These are phyloP conservation scores for Aspergillus avenaceus DNA, from an alignment of 495 filamentous ascomycete species.

Conservation along the genomic window DNA sequence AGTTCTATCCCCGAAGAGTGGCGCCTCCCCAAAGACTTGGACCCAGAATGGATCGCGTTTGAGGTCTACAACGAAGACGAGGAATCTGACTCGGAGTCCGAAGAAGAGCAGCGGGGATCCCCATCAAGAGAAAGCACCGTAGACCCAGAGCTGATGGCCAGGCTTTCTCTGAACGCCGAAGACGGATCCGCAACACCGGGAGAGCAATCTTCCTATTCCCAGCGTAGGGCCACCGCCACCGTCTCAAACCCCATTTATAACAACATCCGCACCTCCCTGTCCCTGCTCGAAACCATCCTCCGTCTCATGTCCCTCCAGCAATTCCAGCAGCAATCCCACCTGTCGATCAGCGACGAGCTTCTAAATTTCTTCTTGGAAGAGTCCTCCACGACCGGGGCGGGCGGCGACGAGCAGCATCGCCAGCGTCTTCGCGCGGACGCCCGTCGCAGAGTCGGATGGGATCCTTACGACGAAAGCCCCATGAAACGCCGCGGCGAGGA, in stretches of 20 bases:
- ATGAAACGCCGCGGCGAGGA: conserved; percentile 61
- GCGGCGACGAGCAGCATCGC: conserved; percentile 65
- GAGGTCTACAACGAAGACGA: conserved; percentile 74
- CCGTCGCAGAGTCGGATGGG: conserved; percentile 78
- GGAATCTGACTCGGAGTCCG: conserved; percentile 57
- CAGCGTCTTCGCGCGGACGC: conserved; percentile 69
- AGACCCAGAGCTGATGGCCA: conserved; percentile 38
- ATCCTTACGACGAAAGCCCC: conserved; percentile 73
- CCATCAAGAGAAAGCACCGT: conserved; percentile 22
- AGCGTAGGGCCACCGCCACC: conserved; percentile 26
- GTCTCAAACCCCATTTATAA: conserved; percentile 38
- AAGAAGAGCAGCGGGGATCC: conserved; percentile 34
- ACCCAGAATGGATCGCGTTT: conserved; percentile 93
- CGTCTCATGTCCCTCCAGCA: conserved; percentile 93
- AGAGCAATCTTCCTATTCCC: conserved; percentile 17
- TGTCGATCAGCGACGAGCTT: conserved; percentile 91
- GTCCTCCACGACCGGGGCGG: conserved; percentile 67
- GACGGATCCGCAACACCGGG: conserved; percentile 16
- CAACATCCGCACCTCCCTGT: conserved; percentile 76
- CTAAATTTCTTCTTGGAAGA: conserved; percentile 92
- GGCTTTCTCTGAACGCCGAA: conserved; percentile 32
- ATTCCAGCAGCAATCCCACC: conserved; percentile 89
- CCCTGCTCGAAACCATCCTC: conserved; percentile 89
- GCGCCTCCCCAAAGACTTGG: conserved; percentile 72
- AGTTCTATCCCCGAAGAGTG: conserved; percentile 47